Base-by-base conservation (phyloP, 768 basidiomycete species). In the Amanita subjunquillea region DNA sequence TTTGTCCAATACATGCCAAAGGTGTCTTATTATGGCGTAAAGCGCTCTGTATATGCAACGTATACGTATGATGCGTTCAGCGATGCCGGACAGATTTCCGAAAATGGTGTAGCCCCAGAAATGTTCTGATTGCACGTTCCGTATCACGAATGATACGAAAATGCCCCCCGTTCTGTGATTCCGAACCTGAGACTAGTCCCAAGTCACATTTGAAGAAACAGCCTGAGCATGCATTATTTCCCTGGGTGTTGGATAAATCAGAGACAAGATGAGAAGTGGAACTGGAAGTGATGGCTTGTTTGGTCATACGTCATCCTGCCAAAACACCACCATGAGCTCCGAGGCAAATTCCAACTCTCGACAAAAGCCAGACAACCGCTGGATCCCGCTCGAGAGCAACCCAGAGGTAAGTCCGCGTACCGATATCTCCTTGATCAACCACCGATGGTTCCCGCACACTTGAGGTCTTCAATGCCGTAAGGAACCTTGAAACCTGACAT, bases 321-420 rank as follows among this genome's bases (percentile, higher is more conserved):
- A 9, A 22, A 9, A 12, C 39, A 2, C 41, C 23, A 22, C 8
- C 42, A 44, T 44, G 43, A 44, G 43, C 15, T 30, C 27, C 7
- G 43, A 44, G 12, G 17, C 41, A 20, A 42, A 42, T 5, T 17
- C 17, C 17, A 15, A 22, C 13, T 6, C 6, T 8, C 9, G 22
- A n/a, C 38, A 17, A 15, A 27, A 10, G 10, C 13, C 27, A n/a
- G 44, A 46, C 17, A 27, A 8, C 37, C 74, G 69, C 41, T 91
- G 89, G 89, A 80, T 91, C 48, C 89, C 89, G 6, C 73, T 91
- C 10, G 89, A 91, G 68, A 82, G 83, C 57, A 87, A 87, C 59
- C 89, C 71, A 48, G 70, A 73, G 41, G 71, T 70, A 55, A 42
- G 57, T 40, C 12, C 17, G 6, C 12, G 6, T 20, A n/a, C n/a